A percentile compares a stretch with the other conserved stretches of the same genome.
Conservation (phyloP, 1,284 basidiomycete genomes). For the Cutaneotrichosporon mucoides region DNA sequence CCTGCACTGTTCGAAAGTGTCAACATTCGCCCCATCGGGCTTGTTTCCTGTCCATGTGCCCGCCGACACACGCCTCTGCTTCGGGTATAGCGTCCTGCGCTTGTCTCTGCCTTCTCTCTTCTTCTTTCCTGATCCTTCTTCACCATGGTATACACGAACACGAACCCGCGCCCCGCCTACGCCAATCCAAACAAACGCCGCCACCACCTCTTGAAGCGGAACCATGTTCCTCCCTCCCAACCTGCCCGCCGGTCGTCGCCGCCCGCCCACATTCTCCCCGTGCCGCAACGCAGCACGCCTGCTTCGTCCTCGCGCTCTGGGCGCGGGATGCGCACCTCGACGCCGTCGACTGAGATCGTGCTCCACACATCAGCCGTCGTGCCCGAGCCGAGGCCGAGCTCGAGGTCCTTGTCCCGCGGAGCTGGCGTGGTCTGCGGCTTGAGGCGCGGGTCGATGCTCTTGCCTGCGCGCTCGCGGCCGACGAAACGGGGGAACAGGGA, state of each 20-base stretch:
- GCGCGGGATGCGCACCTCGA: conserved; percentile 22
- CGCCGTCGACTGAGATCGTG: conserved; percentile 19
- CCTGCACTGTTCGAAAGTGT: too few species aligned
- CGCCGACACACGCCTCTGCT: too few species aligned
- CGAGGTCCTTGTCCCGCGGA: conserved; percentile 25
- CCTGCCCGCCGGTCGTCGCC: conserved; percentile 24
- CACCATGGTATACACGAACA: background rate
- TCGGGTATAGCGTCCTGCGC: too few species aligned
- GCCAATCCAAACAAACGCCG: conserved; percentile 29
- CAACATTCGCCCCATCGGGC: too few species aligned
- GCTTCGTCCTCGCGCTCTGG: conserved; percentile 29
- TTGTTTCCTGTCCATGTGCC: too few species aligned
- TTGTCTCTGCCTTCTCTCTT: background rate
- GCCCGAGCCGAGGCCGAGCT: conserved; percentile 20
- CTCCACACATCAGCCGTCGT: conserved; percentile 20
- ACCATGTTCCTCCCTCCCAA: conserved; percentile 37
- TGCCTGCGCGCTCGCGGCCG: conserved; percentile 8
- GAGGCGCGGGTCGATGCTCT: conserved; percentile 26
- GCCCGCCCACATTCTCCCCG: conserved; percentile 43
- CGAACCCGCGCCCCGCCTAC: conserved; percentile 4
- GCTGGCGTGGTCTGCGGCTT: conserved; percentile 24
- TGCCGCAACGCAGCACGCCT: conserved; percentile 37
- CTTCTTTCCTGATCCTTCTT: background rate
- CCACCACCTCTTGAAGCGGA: conserved; percentile 42
- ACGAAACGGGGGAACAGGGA: conserved; percentile 31